Conservation (phyloP, 176 grass and related monocot genomes). For the Canna indica region DNA sequence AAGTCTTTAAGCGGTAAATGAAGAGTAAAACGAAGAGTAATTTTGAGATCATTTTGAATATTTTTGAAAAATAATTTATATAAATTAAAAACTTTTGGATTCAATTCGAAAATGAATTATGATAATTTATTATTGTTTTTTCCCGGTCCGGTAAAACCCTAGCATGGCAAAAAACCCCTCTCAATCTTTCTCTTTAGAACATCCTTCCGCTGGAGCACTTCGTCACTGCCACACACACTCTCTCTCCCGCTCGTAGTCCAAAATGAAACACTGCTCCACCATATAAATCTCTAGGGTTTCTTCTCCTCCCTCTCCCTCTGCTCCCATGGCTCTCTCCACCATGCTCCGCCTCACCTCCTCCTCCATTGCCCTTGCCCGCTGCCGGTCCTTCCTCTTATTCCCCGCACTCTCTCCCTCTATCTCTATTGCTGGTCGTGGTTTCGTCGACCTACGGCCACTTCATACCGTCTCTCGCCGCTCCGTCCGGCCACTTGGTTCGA, state of each 20-base stretch:
- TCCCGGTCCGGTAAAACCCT: neutral
- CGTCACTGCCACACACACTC: neutral
- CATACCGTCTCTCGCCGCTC: slow-evolving; percentile 9
- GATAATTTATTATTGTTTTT: neutral
- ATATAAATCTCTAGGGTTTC: neutral
- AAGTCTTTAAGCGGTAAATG: no score
- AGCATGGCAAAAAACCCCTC: neutral
- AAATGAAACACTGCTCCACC: neutral
- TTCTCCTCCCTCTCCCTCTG: neutral
- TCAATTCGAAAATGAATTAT: no score
- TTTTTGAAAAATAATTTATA: no score
- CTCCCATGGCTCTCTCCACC: slow-evolving; percentile 47
- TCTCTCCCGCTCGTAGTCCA: neutral
- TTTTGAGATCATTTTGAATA: no score
- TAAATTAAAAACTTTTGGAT: no score
- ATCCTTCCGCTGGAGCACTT: no score
- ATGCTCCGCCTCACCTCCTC: slow-evolving; percentile 38
- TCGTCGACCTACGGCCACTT: slow-evolving; percentile 26
- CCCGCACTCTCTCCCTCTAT: slow-evolving; percentile 22
- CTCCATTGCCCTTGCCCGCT: slow-evolving; percentile 16
- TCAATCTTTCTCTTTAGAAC: no score
- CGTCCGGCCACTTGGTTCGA: neutral
- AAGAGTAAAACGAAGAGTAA: no score
- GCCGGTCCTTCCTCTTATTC: slow-evolving; percentile 26
- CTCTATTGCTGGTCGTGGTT: slow-evolving; percentile 18